phyloP scores from a whole-genome alignment of 345 rosid genomes.

The Aquilaria sinensis region DNA sequence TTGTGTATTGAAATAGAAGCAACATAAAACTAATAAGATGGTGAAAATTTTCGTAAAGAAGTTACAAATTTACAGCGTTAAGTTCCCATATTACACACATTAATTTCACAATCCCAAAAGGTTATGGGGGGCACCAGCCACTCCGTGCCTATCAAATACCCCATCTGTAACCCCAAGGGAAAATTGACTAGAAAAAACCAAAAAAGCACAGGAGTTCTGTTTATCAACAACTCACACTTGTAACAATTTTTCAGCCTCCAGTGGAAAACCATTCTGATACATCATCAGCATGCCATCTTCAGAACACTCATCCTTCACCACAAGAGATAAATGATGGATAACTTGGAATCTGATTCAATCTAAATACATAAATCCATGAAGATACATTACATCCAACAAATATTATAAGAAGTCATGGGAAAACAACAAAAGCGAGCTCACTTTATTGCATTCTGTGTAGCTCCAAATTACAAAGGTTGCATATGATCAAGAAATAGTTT shows the following conservation, averaged over 20 bases:
- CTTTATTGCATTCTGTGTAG: neutral
- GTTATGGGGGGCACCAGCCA: too few species aligned
- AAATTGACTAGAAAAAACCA: neutral
- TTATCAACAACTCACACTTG: conserved; percentile 16
- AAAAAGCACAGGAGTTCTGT: neutral
- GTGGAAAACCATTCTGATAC: conserved; percentile 7
- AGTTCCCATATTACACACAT: too few species aligned
- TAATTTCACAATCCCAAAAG: too few species aligned
- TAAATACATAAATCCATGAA: neutral
- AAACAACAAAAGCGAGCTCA: neutral
- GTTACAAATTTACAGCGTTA: too few species aligned
- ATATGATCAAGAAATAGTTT: too few species aligned
- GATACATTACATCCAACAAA: neutral
- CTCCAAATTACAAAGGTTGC: too few species aligned
- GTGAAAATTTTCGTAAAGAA: neutral
- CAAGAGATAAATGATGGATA: neutral
- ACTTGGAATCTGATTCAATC: neutral
- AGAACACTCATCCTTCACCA: conserved; percentile 21
- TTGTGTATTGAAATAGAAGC: too few species aligned
- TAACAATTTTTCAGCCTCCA: conserved; percentile 16
- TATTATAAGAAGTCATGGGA: neutral
- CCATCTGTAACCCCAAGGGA: neutral
- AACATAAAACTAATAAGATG: too few species aligned
- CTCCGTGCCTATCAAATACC: too few species aligned
- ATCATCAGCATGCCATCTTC: conserved; percentile 16